Percentiles rank a stretch among this genome's conserved stretches.
phyloP scores from a whole-genome alignment of 2,329 filamentous ascomycete genomes.

The Pleurostoma richardsiae region DNA sequence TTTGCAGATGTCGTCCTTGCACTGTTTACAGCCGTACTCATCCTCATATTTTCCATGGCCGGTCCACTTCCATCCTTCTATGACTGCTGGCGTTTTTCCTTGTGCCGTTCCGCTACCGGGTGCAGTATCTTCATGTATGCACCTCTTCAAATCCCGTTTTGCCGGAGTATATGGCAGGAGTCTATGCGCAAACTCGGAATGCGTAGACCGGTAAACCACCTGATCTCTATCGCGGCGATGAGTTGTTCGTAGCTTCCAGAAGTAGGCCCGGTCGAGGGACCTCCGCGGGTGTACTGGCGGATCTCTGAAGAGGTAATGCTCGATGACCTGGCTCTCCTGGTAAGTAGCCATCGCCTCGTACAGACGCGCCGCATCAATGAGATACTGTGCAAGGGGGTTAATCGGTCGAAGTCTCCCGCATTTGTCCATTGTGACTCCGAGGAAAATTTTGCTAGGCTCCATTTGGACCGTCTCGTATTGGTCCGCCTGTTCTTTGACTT shows the following conservation, averaged over 20 bases:
- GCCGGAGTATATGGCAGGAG: constrained; percentile 2
- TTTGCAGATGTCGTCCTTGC: constrained; percentile 18
- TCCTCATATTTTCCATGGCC: constrained; percentile 9
- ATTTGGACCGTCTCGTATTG: neutral
- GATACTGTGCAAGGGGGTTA: constrained; percentile 17
- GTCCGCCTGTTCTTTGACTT: neutral
- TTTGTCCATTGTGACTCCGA: neutral
- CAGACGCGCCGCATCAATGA: constrained; percentile 25
- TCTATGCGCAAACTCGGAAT: constrained; percentile 4
- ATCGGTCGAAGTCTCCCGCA: constrained; percentile 1
- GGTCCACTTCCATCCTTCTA: constrained; percentile 8
- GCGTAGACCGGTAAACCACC: constrained; percentile 33
- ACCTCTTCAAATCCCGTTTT: constrained; percentile 11
- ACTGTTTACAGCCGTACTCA: constrained; percentile 13
- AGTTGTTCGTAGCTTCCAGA: constrained; percentile 33
- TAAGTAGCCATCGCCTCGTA: constrained; percentile 29
- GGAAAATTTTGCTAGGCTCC: neutral
- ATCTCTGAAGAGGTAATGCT: constrained; percentile 23
- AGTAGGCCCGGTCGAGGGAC: constrained; percentile 41
- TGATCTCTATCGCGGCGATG: constrained; percentile 32
- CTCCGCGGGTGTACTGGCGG: constrained; percentile 35
- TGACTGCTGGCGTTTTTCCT: constrained; percentile 1
- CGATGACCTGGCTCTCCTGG: constrained; percentile 25
- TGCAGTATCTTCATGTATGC: neutral
- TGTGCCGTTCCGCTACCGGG: neutral